Conservation (phyloP, 345 rosid genomes). For the Boechera retrofracta region DNA sequence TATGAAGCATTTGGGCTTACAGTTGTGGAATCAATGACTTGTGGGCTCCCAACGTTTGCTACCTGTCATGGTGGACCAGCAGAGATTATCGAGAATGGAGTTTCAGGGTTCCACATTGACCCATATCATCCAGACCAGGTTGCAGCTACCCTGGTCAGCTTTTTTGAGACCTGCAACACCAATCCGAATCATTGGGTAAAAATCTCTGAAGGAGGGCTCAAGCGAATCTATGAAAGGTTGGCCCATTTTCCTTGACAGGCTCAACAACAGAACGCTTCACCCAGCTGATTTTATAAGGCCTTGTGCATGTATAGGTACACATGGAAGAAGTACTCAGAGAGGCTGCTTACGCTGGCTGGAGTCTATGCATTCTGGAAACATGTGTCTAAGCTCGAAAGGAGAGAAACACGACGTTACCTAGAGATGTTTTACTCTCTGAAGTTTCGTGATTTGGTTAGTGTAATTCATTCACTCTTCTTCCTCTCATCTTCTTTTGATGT, state of each 20-base stretch:
- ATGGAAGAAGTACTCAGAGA: constrained; percentile 66
- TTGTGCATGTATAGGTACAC: constrained; percentile 51
- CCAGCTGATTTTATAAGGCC: constrained; percentile 3
- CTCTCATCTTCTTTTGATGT: neutral
- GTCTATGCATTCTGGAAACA: constrained; percentile 71
- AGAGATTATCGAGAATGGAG: constrained; percentile 59
- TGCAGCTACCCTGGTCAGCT: constrained; percentile 46
- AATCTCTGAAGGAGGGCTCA: constrained; percentile 56
- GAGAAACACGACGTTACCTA: constrained; percentile 58
- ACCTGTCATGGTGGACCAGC: constrained; percentile 65
- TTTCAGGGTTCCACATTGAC: constrained; percentile 63
- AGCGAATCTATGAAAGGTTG: constrained; percentile 58
- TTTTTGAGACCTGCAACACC: constrained; percentile 50
- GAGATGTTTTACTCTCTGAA: constrained; percentile 69
- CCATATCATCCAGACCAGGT: constrained; percentile 58
- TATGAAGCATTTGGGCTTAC: constrained; percentile 71
- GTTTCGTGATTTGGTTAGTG: constrained; percentile 60
- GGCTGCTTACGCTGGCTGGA: constrained; percentile 58
- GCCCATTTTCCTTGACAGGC: constrained; percentile 15
- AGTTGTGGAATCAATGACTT: constrained; percentile 63
- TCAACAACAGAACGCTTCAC: neutral
- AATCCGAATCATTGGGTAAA: constrained; percentile 53
- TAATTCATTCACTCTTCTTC: constrained; percentile 9
- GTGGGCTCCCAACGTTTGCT: constrained; percentile 66
- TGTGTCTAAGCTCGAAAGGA: constrained; percentile 63